Base-by-base conservation (phyloP, 1,139 yeast species). In the Scheffersomyces illinoinensis region DNA sequence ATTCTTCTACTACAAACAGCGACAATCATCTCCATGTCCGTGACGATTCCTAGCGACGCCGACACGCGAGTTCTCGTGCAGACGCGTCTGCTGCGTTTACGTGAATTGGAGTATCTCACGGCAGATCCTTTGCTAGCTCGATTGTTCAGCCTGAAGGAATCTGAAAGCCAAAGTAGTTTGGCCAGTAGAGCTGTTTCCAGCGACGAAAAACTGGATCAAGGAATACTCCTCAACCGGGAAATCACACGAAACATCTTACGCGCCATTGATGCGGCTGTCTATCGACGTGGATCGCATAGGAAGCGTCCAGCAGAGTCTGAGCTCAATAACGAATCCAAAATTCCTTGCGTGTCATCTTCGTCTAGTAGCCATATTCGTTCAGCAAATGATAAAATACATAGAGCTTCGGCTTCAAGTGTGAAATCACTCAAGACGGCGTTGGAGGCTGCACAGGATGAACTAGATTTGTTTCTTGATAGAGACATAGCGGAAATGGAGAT, bases 401-500 rank as follows among this genome's bases (percentile, higher is more conserved):
- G 17, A 10, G 2, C 33, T 24, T 33, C 43, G 10, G 10, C 51
- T 18, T 59, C 72, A 0, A 58, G 62, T 0, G 67, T 69, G 1
- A 57, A 55, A 20, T 69, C 75, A 2, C 59, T 71, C 7, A 68
- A 66, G 56, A 57, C 71, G 7, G 73, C 70, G 56, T 62, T 61
- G 53, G 66, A 68, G 51, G 68, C 65, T 7, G 59, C 65, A 7
- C 61, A 66, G 47, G 70, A 74, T 54, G 72, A 73, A 50, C 64
- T 73, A 52, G 61, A 66, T 4, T 60, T 59, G 20, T 73, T 76
- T 55, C 64, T 78, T 20, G 61, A 65, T 18, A 70, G 71, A 55
- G 71, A 69, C 52, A 65, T 80, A 26, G 60, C 71, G 2, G 77
- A 77, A 14, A 61, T 80, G 57, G 82, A 79, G 55, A 71, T 81